A percentile compares a stretch with the other conserved stretches of the same genome.
Evolutionary conservation across 2,329 filamentous ascomycete genomes (phyloP).

Genomic region (Alternaria arbusti): DNA sequence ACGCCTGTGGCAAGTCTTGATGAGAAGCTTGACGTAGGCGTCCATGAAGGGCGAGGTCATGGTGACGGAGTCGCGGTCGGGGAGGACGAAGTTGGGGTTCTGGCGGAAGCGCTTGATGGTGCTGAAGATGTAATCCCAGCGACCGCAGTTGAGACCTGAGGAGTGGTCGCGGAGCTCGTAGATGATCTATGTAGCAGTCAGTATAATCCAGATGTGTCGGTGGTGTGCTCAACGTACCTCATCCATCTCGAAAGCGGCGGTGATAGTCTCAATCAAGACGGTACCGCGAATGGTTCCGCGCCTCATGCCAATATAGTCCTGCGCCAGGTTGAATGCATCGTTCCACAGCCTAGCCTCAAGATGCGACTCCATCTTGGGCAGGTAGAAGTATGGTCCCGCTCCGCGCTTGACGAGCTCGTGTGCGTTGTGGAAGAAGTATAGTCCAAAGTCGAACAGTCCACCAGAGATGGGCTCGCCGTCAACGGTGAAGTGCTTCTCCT

Average conservation of each 20-base stretch:
- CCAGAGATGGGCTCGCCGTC: conserved; percentile 95
- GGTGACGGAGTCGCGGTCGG: conserved; percentile 87
- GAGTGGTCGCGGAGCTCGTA: conserved; percentile 98
- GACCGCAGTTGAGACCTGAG: conserved; percentile 94
- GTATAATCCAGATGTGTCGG: background rate
- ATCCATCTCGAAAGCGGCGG: conserved; percentile 99
- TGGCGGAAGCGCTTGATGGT: conserved; percentile 99
- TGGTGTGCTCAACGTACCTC: conserved; percentile 59
- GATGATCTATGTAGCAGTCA: conserved; percentile 70
- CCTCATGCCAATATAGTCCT: conserved; percentile 89
- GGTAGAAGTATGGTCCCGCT: conserved; percentile 94
- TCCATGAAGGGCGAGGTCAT: conserved; percentile 99
- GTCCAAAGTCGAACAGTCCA: conserved; percentile 92
- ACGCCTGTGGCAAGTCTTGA: conserved; percentile 96
- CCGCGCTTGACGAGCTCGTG: conserved; percentile 84
- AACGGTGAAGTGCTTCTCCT: conserved; percentile 97
- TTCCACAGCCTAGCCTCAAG: conserved; percentile 98
- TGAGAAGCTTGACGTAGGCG: conserved; percentile 93
- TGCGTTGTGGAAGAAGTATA: conserved; percentile 99
- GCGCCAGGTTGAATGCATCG: conserved; percentile 92
- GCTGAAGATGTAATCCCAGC: conserved; percentile 99
- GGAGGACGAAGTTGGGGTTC: conserved; percentile 89
- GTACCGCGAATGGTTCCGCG: conserved; percentile 94
- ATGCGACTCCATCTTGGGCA: conserved; percentile 98
- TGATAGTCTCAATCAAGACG: conserved; percentile 96